phyloP scores from a whole-genome alignment of 140 eudicot species.

The Oenanthe javanica region DNA sequence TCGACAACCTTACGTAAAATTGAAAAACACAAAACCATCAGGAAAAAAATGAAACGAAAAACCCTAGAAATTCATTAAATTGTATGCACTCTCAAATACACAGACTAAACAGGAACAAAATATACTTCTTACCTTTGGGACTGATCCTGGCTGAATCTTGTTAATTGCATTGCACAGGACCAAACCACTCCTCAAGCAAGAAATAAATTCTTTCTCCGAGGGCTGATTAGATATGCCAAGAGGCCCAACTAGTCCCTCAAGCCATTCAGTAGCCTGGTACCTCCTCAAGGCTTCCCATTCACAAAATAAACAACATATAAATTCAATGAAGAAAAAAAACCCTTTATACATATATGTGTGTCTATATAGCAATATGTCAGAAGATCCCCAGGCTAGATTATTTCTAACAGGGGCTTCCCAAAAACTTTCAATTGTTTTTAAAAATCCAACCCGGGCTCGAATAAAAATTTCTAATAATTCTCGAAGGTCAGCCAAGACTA shows the following conservation, averaged over 20 bases:
- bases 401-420: background rate
- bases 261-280: conserved; percentile 82
- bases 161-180: conserved; percentile 79
- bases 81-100: background rate
- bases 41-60: background rate
- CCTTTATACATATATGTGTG: background rate
- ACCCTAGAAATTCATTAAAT: background rate
- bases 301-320: conserved; percentile 3
- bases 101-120: background rate
- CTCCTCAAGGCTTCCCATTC: conserved; percentile 59
- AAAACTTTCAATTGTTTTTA: no score
- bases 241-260: conserved; percentile 70
- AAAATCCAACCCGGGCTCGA: background rate
- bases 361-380: background rate
- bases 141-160: conserved; percentile 78
- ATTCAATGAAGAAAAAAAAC: background rate
- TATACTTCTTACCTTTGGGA: conserved; percentile 56
- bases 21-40: background rate
- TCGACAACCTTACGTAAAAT: conserved; percentile 56
- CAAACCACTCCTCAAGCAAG: conserved; percentile 86
- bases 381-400: background rate
- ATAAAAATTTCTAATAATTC: no score
- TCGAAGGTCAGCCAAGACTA: background rate
- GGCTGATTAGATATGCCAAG: conserved; percentile 60
- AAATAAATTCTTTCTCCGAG: conserved; percentile 67